Conservation (phyloP, 345 rosid species). For the Salix purpurea region DNA sequence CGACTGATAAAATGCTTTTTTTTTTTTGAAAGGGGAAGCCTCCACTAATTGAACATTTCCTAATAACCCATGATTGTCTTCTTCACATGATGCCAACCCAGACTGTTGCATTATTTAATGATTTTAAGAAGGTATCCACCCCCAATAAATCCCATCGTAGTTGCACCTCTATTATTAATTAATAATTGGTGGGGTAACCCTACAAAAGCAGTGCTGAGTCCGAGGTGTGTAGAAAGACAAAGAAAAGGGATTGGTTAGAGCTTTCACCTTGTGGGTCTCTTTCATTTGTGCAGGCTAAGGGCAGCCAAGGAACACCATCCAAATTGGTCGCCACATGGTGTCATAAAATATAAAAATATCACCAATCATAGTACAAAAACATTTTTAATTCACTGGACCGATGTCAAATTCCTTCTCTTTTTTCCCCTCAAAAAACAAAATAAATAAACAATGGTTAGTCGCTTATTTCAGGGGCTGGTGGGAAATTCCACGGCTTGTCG, state of each 20-base stretch:
- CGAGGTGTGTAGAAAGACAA: slow-evolving; percentile 4
- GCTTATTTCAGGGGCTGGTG: slow-evolving; percentile 30
- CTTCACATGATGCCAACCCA: slow-evolving; percentile 46
- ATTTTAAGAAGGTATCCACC: slow-evolving; percentile 11
- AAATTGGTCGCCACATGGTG: slow-evolving; percentile 47
- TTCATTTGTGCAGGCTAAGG: slow-evolving; percentile 4
- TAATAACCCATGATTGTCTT: slow-evolving; percentile 35
- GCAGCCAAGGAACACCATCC: slow-evolving; percentile 34
- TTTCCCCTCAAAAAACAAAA: neutral
- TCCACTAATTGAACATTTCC: slow-evolving; percentile 20
- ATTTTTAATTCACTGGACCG: neutral
- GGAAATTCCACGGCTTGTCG: slow-evolving; percentile 34
- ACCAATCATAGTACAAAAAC: slow-evolving; percentile 16
- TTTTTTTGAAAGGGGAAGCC: neutral
- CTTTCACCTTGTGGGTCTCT: slow-evolving; percentile 12
- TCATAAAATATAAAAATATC: slow-evolving; percentile 3
- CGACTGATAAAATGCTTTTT: neutral
- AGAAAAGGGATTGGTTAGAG: neutral
- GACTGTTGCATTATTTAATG: slow-evolving; percentile 10
- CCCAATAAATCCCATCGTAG: slow-evolving; percentile 9
- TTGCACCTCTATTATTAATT: neutral
- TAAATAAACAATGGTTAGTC: slow-evolving; percentile 2
- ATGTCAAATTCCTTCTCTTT: neutral
- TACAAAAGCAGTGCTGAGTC: neutral
- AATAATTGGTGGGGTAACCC: neutral